These are phyloP conservation scores for Dorcoceras hygrometricum DNA, from an alignment of 257 asterid species.

Conservation along the genomic window DNA sequence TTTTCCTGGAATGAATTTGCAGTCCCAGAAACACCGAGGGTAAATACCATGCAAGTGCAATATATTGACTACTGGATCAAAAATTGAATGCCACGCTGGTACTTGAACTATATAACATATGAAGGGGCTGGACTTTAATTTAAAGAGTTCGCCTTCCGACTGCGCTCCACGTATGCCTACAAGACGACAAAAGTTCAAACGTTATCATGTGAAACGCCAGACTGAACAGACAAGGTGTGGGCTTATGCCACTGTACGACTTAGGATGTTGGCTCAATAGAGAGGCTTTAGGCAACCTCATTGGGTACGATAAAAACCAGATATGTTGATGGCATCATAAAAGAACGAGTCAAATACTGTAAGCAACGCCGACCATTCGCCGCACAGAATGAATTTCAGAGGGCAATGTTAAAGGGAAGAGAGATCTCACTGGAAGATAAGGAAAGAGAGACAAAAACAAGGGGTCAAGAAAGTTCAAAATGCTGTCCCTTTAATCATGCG, in stretches of 20 bases:
- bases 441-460: not conserved
- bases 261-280: not conserved
- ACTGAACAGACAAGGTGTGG: not conserved
- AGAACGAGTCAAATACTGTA: not conserved
- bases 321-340: not conserved
- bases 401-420: not conserved
- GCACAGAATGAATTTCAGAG: not conserved
- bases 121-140: not conserved
- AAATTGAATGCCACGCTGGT: not conserved
- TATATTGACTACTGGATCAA: slow-evolving; percentile 5
- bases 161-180: slow-evolving; percentile 42
- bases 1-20: slow-evolving; percentile 15
- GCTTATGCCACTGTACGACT: not conserved
- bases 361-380: not conserved
- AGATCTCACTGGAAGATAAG: not conserved
- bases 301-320: not conserved
- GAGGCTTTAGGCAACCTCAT: not conserved
- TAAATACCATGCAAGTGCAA: not conserved
- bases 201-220: not conserved
- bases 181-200: not conserved
- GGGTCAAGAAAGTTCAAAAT: no score
- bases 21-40: not conserved
- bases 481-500: not conserved
- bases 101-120: slow-evolving; percentile 5
- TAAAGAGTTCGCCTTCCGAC: slow-evolving; percentile 29